Base-by-base conservation (phyloP, 352 stramenopile species). In the Plasmopara viticola region DNA sequence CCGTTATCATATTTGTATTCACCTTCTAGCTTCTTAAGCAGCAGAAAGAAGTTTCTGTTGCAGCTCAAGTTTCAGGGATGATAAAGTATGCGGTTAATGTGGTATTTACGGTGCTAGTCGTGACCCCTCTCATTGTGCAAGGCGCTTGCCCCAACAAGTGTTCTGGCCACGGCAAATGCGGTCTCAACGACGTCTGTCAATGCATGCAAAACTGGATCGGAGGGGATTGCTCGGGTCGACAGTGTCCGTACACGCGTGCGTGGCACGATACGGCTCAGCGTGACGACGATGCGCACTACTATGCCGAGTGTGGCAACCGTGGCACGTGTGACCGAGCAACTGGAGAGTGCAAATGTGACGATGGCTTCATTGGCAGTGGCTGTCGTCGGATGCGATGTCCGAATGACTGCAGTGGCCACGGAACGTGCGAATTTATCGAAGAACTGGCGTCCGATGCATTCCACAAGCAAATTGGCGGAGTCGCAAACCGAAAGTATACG, bases 291-390 rank as follows among this genome's bases (percentile, higher is more conserved):
- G 80, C 78, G 0, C 80, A 90, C 49, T 74, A 68, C 30, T 60
- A 60, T 12, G 61, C 56, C 0, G 72, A 84, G 53, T 89, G 78
- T 57, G 80, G 66, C 5, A 81, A 78, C 13, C 67, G 80, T 45
- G 90, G 90, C 17, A 68, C 60, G 8, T 98, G 90, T 67, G 69
- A 88, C 47, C 56, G 69, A 18, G 58, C 66, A 6, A 79, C 66
- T 14, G 89, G 89, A 7, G 53, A 66, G 20, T 98, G 92, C 40
- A 41, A 50, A 7, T 98, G 92, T 53, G 79, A 96, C 39, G 57
- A 70, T 2, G 86, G 80, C 9, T 97, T 96, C 53, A 53, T 52
- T 1, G 85, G 85, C 29, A 70, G 72, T 39, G 81, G 83, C 0
- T 95, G 86, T 42, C 67, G 86, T 30, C 68, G 72, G 6, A 64